A percentile compares a stretch with the other conserved stretches of the same genome.
Conservation (phyloP, 2,329 filamentous ascomycete genomes). For the Neopestalotiopsis sp. region DNA sequence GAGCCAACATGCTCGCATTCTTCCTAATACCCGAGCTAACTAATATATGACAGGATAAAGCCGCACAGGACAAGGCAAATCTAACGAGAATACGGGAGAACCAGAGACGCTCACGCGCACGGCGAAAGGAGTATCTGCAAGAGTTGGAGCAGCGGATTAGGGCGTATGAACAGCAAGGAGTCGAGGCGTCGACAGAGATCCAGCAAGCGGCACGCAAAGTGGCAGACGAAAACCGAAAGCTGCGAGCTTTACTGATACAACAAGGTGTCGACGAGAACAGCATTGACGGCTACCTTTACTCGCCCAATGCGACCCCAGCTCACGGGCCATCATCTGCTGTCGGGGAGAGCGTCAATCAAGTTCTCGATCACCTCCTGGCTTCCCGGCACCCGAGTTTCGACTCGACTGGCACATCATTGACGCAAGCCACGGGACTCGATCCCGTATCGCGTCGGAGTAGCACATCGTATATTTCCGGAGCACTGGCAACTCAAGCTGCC, state of each 20-base stretch:
- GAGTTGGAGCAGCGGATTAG: conserved; percentile 71
- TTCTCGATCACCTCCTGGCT: conserved; percentile 21
- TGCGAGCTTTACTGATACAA: conserved; percentile 63
- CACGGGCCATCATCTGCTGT: conserved; percentile 19
- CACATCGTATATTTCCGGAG: not conserved
- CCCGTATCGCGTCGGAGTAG: not conserved
- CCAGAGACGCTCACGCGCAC: conserved; percentile 76
- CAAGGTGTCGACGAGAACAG: conserved; percentile 60
- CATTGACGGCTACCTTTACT: conserved; percentile 25
- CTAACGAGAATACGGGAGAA: conserved; percentile 68
- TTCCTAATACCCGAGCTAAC: not conserved
- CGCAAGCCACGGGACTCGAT: not conserved
- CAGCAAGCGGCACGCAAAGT: conserved; percentile 73
- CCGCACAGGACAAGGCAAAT: conserved; percentile 23
- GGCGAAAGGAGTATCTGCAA: conserved; percentile 74
- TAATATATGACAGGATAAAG: not conserved
- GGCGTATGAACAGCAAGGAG: conserved; percentile 67
- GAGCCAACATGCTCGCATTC: not conserved
- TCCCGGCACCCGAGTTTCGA: conserved; percentile 6
- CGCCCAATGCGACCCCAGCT: conserved; percentile 5
- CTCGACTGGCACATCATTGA: not conserved
- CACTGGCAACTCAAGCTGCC: not conserved
- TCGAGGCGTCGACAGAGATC: conserved; percentile 74
- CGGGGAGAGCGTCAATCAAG: conserved; percentile 10
- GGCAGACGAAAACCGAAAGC: conserved; percentile 70